A percentile compares a stretch with the other conserved stretches of the same genome.
phyloP scores from a whole-genome alignment of 2,329 filamentous ascomycete genomes.

The Botryotinia convoluta region DNA sequence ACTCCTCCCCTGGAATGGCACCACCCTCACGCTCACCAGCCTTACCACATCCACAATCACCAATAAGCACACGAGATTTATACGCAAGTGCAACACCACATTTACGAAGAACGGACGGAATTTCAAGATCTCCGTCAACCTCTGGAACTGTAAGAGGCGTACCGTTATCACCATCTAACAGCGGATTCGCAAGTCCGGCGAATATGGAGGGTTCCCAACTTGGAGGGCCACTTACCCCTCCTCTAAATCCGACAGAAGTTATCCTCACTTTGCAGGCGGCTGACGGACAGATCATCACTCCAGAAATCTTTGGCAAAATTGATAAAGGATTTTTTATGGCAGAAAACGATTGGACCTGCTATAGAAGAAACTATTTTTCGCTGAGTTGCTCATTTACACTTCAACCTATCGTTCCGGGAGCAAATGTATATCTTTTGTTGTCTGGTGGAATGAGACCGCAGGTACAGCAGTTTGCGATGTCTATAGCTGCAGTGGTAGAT shows the following conservation, averaged over 20 bases:
- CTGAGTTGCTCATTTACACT: conserved; percentile 63
- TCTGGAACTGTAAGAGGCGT: conserved; percentile 33
- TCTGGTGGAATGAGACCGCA: conserved; percentile 25
- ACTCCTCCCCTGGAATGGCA: conserved; percentile 36
- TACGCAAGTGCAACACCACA: conserved; percentile 37
- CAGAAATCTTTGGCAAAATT: conserved; percentile 64
- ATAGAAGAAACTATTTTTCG: conserved; percentile 70
- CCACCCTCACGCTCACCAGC: conserved; percentile 36
- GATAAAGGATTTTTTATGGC: conserved; percentile 68
- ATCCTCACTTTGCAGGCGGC: conserved; percentile 49
- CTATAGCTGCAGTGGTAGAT: conserved; percentile 65
- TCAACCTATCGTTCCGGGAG: conserved; percentile 44
- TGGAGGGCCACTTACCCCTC: conserved; percentile 34
- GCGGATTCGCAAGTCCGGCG: conserved; percentile 38
- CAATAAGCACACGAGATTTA: conserved; percentile 36
- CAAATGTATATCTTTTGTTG: conserved; percentile 42
- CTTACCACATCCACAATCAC: conserved; percentile 36
- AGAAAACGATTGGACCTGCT: conserved; percentile 71
- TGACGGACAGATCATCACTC: conserved; percentile 52
- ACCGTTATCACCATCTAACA: conserved; percentile 38
- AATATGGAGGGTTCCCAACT: conserved; percentile 36
- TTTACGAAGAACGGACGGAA: conserved; percentile 35
- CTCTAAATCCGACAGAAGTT: conserved; percentile 41
- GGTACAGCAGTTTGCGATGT: conserved; percentile 62
- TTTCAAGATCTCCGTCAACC: conserved; percentile 37